Conservation (phyloP, 768 basidiomycete genomes). For the Cyclocybe aegerita region DNA sequence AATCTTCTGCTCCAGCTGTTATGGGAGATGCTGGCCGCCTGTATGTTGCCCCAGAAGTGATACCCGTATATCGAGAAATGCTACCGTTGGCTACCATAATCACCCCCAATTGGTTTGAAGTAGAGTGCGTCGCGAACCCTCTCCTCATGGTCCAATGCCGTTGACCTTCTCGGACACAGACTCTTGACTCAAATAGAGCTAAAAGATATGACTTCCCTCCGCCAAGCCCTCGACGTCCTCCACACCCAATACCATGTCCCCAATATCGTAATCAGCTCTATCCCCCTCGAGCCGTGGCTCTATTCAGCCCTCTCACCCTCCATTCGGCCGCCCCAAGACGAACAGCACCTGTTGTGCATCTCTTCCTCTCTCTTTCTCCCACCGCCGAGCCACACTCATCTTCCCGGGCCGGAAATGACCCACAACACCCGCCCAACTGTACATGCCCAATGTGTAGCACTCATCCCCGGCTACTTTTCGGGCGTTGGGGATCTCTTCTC, state of each 20-base stretch:
- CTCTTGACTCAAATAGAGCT: slow-evolving; percentile 74
- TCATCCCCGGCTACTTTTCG: slow-evolving; percentile 89
- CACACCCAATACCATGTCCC: slow-evolving; percentile 78
- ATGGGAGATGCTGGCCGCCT: slow-evolving; percentile 89
- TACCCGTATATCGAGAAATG: slow-evolving; percentile 83
- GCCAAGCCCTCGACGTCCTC: slow-evolving; percentile 64
- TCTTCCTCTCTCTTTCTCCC: slow-evolving; percentile 53
- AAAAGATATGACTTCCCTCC: slow-evolving; percentile 64
- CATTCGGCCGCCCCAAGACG: slow-evolving; percentile 36
- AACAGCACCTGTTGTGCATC: slow-evolving; percentile 74
- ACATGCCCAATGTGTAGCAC: slow-evolving; percentile 70
- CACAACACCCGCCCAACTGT: slow-evolving; percentile 39
- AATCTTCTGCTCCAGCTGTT: slow-evolving; percentile 60
- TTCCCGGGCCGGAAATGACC: background rate
- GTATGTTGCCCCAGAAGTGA: slow-evolving; percentile 85
- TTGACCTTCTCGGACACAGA: slow-evolving; percentile 37
- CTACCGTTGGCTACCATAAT: slow-evolving; percentile 88
- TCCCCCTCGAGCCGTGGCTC: slow-evolving; percentile 70
- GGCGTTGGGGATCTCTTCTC: slow-evolving; percentile 98
- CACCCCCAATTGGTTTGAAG: slow-evolving; percentile 98
- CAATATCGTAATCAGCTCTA: slow-evolving; percentile 90
- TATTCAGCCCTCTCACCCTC: slow-evolving; percentile 46
- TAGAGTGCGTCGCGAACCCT: slow-evolving; percentile 61
- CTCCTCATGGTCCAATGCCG: slow-evolving; percentile 15
- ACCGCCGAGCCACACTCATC: slow-evolving; percentile 9